Base-by-base conservation (phyloP, 495 filamentous ascomycete species). In the Lasiosphaeris hirsuta region DNA sequence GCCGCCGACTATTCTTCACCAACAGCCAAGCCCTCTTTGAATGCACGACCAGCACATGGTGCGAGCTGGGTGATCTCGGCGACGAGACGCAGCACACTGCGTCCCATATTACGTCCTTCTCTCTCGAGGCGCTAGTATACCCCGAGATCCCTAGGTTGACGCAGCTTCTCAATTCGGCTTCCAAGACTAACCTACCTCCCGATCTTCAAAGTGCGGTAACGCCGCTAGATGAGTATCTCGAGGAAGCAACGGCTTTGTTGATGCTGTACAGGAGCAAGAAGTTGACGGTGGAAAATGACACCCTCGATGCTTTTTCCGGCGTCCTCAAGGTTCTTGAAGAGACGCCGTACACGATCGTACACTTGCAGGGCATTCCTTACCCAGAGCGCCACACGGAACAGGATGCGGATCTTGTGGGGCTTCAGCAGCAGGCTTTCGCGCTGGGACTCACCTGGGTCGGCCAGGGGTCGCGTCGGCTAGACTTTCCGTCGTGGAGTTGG, bases 21-120 rank as follows among this genome's bases (percentile, higher is more conserved):
- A 62, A 69, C 5, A 36, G 68, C 3, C 69, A 73, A 49, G 44
- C 66, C 23, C 73, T 69, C 35, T 79, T 65, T 56, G 69, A 74
- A 33, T 77, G 74, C 57, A 51, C 58, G 7, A 38, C 35, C 30
- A 69, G 61, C 59, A 40, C 36, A 17, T n/a, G 49, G 23, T 19
- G 34, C 35, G 34, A 30, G 15, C 10, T 19, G 34, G 15, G 14
- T 15, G 18, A 11, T 10, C 4, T 34, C 49, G 49, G 49, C 17
- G 34, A 51, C 7, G 13, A 11, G 8, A 40, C 49, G 10, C 49
- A 51, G 9, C 14, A 15, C 0, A 10, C 18, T 15, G 49, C 18
- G 7, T 10, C 49, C 14, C 15, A 34, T 34, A 51, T 34, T 10
- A 51, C 34, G 4, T 34, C 36, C 17, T 45, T 45, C 19, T 45